Base-by-base conservation (phyloP, 2,329 filamentous ascomycete species). In the Colletotrichum sidae region DNA sequence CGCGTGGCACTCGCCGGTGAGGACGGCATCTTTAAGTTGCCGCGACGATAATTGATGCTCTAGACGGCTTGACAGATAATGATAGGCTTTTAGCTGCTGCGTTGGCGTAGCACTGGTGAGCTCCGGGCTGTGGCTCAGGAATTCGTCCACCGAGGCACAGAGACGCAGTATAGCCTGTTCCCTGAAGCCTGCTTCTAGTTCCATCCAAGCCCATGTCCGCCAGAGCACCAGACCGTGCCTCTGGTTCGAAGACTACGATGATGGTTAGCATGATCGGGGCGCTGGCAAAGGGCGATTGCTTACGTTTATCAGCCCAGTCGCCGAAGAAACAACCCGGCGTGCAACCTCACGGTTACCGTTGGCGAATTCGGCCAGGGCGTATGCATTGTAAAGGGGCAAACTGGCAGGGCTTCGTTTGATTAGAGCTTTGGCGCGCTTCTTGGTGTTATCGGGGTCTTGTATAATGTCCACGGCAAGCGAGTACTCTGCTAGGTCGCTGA, bases 371-470 rank as follows among this genome's bases (percentile, higher is more conserved):
- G 93, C 87, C 12, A 93, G 78, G 0, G 91, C 92, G 72, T 95
- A 97, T 0, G 89, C 88, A 69, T 93, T 91, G 77, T 96, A 97
- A 0, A 97, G 80, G 12, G 83, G 80, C 3, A 92, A 75, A 70
- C 88, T 90, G 1, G 86, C 82, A 0, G 89, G 82, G 60, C 87
- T 86, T 52, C 83, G 83, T 72, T 92, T 95, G n/a, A 97, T 77
- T 0, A 97, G 79, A 7, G 78, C 77, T 71, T 93, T 97, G 0
- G 93, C 92, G 7, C 84, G 81, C 73, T 93, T 96, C 69, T 87
- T 90, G 34, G 88, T 86, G 2, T 78, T 81, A 1, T 76, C 72
- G 0, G 84, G 80, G 47, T 89, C 84, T 60, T 86, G 85, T 0
- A 76, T 72, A 54, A 84, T 86, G 70, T 90, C 87, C 51, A 95